Percentiles rank a stretch among this genome's conserved stretches.
Conservation (phyloP, 140 eudicot species). For the Stevia rebaudiana region DNA sequence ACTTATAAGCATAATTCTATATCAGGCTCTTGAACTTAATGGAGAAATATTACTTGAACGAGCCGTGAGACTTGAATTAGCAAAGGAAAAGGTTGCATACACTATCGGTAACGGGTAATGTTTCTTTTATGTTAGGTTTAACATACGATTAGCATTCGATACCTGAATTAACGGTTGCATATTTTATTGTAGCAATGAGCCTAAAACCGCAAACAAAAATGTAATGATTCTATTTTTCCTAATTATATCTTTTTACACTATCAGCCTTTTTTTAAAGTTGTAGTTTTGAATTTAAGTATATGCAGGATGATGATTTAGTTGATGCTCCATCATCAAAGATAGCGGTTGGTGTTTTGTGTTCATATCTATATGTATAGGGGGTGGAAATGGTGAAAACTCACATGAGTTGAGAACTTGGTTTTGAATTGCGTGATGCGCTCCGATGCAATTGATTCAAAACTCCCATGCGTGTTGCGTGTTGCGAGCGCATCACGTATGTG, state of each 20-base stretch:
- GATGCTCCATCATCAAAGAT: slow-evolving; percentile 52
- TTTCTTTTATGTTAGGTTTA: background rate
- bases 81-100: slow-evolving; percentile 63
- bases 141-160: background rate
- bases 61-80: slow-evolving; percentile 58
- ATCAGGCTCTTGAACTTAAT: slow-evolving; percentile 64
- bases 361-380: background rate
- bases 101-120: slow-evolving; percentile 67
- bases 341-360: slow-evolving; percentile 35
- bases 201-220: slow-evolving; percentile 44
- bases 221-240: slow-evolving; percentile 1
- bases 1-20: background rate
- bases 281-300: background rate
- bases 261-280: no score
- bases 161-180: background rate
- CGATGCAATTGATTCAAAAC: no score
- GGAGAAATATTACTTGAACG: slow-evolving; percentile 52
- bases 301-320: slow-evolving; percentile 49
- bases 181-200: slow-evolving; percentile 28
- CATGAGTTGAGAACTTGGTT: no score
- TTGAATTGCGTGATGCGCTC: no score
- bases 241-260: background rate
- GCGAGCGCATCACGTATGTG: no score
- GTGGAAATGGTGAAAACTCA: no score
- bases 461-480: no score